Evolutionary conservation across 1,139 yeast genomes (phyloP), one percentile per base, ranked within the genome.

Genomic region (Sugiyamaella castrensis): DNA sequence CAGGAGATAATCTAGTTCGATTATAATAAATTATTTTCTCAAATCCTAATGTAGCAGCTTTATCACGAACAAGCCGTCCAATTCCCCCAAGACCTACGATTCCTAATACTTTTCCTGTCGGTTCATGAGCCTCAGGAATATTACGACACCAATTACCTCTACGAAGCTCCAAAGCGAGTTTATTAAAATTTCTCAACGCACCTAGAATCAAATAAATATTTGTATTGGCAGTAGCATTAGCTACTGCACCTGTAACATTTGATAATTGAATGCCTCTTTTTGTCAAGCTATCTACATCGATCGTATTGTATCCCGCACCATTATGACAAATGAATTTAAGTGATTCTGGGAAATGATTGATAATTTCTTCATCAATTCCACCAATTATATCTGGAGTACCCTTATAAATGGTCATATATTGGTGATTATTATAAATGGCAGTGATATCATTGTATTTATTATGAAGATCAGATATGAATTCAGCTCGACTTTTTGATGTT

Each of bases 231-330:
- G 94, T 85, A 16, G 92, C 87, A 8, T 75, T 82, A 56, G 82
- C 85, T 6, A 84, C 91, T 1, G 87, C 80, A 1, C 70, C 70
- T 1, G 89, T 86, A 26, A 84, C 82, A 64, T 84, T 82, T n/a
- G 86, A 77, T 15, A 84, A 68, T 64, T 80, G 85, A 51, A 84
- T 77, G 27, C 75, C 75, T 37, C 72, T 68, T 12, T 66, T 69
- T 11, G 76, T 71, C 57, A 77, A 73, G 15, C 79, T 74, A 16
- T 69, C 71, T 13, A 77, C 74, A 54, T 80, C 81, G 45, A 81
- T 70, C 36, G 60, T 52, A 64, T 92, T 98, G 66, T 92, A 92
- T 5, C 98, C 98, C 0, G 98, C 98, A 48, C 98, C 97, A 59
- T 80, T 76, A 68, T 88, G 95, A 59, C 86, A 75, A 13, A 92